phyloP scores from a whole-genome alignment of 2,329 filamentous ascomycete species.

The Juglanconis oblonga region DNA sequence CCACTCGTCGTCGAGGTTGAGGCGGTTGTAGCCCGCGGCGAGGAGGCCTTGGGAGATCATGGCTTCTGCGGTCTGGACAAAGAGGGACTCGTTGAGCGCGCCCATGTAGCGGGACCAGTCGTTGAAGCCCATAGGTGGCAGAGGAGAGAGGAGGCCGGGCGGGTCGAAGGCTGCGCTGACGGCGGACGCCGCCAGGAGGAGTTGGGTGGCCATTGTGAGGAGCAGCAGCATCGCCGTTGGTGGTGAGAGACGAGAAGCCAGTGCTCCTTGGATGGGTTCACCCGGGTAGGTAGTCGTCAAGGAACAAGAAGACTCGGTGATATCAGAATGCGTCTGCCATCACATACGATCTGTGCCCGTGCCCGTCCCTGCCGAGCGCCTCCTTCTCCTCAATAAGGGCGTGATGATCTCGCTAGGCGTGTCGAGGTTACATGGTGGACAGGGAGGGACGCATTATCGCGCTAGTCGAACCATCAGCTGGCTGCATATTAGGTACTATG shows the following conservation, averaged over 20 bases:
- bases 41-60: slow-evolving; percentile 41
- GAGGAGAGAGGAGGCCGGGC: slow-evolving; percentile 25
- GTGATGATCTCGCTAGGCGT: not conserved
- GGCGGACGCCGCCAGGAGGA: slow-evolving; percentile 5
- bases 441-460: too few species aligned
- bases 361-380: too few species aligned
- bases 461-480: not conserved
- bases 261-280: too few species aligned
- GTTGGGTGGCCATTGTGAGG: slow-evolving; percentile 11
- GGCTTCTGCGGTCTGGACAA: slow-evolving; percentile 43
- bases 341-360: too few species aligned
- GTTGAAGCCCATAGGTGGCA: slow-evolving; percentile 51
- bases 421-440: not conserved
- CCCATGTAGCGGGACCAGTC: slow-evolving; percentile 48
- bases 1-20: slow-evolving; percentile 48
- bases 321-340: too few species aligned
- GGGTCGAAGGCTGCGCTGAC: slow-evolving; percentile 13
- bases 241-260: too few species aligned
- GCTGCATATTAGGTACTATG: too few species aligned
- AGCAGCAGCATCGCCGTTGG: not conserved
- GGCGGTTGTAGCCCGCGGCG: slow-evolving; percentile 27
- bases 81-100: slow-evolving; percentile 45
- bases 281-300: not conserved
- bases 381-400: not conserved
- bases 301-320: too few species aligned